Evolutionary conservation across 192 early-diverging fungal genomes (phyloP).

Genomic region (Entophlyctis helioformis): DNA sequence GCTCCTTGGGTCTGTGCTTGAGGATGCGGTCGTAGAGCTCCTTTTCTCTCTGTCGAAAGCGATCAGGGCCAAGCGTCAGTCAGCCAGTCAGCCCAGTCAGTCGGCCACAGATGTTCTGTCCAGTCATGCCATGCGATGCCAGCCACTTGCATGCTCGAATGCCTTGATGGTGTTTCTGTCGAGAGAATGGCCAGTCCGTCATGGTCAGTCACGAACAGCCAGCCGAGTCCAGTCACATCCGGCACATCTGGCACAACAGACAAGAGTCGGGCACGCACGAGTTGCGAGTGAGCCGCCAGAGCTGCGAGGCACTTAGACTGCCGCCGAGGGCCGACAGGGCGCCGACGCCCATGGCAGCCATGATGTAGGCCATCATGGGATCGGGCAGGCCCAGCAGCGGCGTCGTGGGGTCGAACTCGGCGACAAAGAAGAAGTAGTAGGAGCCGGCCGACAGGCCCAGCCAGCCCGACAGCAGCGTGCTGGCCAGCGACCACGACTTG

Average conservation of each 20-base stretch:
- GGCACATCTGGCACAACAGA: too few relatives aligned
- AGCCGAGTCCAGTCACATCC: too few relatives aligned
- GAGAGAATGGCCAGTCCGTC: too few relatives aligned
- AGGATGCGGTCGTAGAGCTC: slow-evolving; percentile 29
- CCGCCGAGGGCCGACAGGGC: slow-evolving; percentile 10
- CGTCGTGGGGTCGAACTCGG: slow-evolving; percentile 34
- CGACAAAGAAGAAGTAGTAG: slow-evolving; percentile 30
- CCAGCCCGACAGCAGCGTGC: slow-evolving; percentile 3
- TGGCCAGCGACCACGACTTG: slow-evolving; percentile 17
- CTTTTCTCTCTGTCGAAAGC: too few relatives aligned
- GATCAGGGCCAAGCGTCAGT: too few relatives aligned
- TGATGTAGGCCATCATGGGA: slow-evolving; percentile 16
- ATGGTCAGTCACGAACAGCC: too few relatives aligned
- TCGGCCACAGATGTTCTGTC: too few relatives aligned
- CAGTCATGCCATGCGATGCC: too few relatives aligned
- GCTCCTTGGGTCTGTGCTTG: slow-evolving; percentile 26
- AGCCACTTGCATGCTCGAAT: too few relatives aligned
- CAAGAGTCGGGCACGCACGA: too few relatives aligned
- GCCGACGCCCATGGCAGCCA: slow-evolving; percentile 20
- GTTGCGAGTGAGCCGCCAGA: slow-evolving; percentile 30
- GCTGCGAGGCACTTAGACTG: slow-evolving; percentile 7
- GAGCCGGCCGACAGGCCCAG: slow-evolving; percentile 16
- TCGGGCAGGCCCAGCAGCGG: slow-evolving; percentile 23
- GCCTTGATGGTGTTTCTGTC: too few relatives aligned
- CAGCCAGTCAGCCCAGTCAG: too few relatives aligned